Evolutionary conservation across 176 grass and related monocot genomes (phyloP).

Genomic region (Guadua angustifolia): DNA sequence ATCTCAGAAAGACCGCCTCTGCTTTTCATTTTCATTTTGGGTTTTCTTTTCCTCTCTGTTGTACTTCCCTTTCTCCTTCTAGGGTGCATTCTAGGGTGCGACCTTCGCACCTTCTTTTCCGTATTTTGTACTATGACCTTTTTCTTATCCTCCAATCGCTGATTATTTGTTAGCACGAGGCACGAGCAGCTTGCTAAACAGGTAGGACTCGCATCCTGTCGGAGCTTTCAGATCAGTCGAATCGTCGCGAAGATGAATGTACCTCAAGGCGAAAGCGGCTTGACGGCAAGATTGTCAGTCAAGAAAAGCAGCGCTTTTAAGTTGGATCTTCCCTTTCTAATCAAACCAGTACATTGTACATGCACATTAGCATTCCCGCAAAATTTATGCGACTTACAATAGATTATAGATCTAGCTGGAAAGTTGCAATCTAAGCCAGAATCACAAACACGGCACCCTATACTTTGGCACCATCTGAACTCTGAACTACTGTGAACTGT

Average conservation of each 20-base stretch:
- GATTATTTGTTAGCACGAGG: neutral
- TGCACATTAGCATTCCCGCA: neutral
- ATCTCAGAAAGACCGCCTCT: too few relatives aligned
- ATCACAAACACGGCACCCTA: neutral
- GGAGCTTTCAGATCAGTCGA: neutral
- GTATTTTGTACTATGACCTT: too few relatives aligned
- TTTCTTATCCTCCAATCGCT: too few relatives aligned
- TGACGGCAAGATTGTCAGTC: neutral
- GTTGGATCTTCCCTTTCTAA: neutral
- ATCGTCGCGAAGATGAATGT: neutral
- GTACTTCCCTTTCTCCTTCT: too few relatives aligned
- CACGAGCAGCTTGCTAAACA: neutral
- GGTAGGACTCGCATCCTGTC: neutral
- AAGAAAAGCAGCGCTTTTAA: slow-evolving; percentile 19
- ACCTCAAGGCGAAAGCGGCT: slow-evolving; percentile 14
- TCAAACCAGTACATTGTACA: neutral
- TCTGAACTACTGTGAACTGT: neutral
- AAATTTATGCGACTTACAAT: neutral
- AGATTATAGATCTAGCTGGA: neutral
- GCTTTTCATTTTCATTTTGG: too few relatives aligned
- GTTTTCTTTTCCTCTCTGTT: too few relatives aligned
- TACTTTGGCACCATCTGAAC: neutral
- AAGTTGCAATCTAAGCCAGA: slow-evolving; percentile 19
- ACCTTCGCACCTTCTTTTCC: too few relatives aligned
- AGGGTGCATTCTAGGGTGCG: too few relatives aligned